Evolutionary conservation across 1,284 basidiomycete species (phyloP).

Genomic region (Macrocystidia cucumis): DNA sequence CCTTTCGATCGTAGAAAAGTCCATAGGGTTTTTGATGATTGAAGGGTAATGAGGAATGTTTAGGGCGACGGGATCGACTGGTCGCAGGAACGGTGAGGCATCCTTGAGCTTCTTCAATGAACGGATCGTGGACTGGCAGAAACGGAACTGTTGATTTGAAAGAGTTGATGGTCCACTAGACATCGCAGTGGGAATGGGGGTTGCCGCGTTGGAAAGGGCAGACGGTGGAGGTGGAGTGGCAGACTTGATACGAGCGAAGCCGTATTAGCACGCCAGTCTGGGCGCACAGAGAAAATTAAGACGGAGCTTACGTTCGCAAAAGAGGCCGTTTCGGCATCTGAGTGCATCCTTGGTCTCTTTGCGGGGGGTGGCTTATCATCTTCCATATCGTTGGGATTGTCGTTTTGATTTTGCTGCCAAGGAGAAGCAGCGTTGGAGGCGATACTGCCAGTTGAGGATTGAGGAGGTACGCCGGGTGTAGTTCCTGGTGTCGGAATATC

Average conservation of each 20-base stretch:
- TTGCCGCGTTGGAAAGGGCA: slow-evolving; percentile 26
- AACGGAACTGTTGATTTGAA: slow-evolving; percentile 69
- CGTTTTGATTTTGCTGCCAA: slow-evolving; percentile 33
- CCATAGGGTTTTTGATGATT: slow-evolving; percentile 91
- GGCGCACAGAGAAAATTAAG: slow-evolving; percentile 36
- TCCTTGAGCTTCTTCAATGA: slow-evolving; percentile 87
- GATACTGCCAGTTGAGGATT: slow-evolving; percentile 31
- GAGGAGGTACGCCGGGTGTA: slow-evolving; percentile 27
- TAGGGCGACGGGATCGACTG: slow-evolving; percentile 88
- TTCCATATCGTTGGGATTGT: slow-evolving; percentile 32
- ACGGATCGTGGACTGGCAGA: slow-evolving; percentile 74
- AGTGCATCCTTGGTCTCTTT: slow-evolving; percentile 39
- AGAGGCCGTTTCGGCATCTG: slow-evolving; percentile 46
- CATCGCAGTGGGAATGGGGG: slow-evolving; percentile 28
- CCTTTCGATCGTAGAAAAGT: slow-evolving; percentile 89
- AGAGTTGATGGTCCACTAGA: slow-evolving; percentile 36
- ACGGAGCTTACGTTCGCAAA: slow-evolving; percentile 52
- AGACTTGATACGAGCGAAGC: slow-evolving; percentile 48
- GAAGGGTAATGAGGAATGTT: slow-evolving; percentile 88
- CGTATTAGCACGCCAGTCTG: slow-evolving; percentile 47
- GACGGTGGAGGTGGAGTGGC: slow-evolving; percentile 62
- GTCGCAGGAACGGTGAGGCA: slow-evolving; percentile 73
- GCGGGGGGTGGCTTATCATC: slow-evolving; percentile 62
- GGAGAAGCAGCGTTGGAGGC: slow-evolving; percentile 32
- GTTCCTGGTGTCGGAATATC: slow-evolving; percentile 29